These are phyloP conservation scores for Jamesozyma spencerorum DNA, from an alignment of 805 yeast species.

Conservation along the genomic window DNA sequence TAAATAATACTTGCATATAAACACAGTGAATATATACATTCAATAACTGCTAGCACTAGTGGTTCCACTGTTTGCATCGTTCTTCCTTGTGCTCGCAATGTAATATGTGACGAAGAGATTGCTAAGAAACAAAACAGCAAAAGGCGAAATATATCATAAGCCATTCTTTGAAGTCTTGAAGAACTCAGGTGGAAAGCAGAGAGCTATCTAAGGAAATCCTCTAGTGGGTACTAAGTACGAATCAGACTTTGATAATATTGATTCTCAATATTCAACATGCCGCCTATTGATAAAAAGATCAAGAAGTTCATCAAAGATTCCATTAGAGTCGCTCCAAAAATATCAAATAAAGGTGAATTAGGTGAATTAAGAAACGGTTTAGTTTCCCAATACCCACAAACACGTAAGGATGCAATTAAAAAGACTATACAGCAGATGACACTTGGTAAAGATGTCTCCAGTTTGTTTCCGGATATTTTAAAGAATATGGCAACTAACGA, in stretches of 20 bases:
- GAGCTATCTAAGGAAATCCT: not conserved
- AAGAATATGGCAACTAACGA: constrained; percentile 96
- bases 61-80: too few relatives aligned
- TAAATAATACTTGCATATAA: constrained; percentile 1
- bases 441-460: constrained; percentile 89
- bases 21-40: not conserved
- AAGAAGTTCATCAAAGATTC: constrained; percentile 30
- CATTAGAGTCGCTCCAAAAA: constrained; percentile 31
- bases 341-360: constrained; percentile 56
- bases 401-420: constrained; percentile 93
- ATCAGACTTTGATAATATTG: not conserved
- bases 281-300: constrained; percentile 30
- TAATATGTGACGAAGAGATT: too few relatives aligned
- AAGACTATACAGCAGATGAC: constrained; percentile 98
- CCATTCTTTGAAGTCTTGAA: too few relatives aligned
- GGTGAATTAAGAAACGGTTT: constrained; percentile 82
- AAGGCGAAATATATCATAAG: too few relatives aligned
- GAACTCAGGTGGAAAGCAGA: too few relatives aligned
- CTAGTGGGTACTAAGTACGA: not conserved
- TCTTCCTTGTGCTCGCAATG: too few relatives aligned
- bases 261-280: constrained; percentile 11
- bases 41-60: too few relatives aligned
- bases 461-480: constrained; percentile 88
- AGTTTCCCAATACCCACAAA: constrained; percentile 90
- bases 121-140: too few relatives aligned